A percentile compares a stretch with the other conserved stretches of the same genome.
phyloP scores from a whole-genome alignment of 306 rosid genomes.

The Prosopis cineraria region DNA sequence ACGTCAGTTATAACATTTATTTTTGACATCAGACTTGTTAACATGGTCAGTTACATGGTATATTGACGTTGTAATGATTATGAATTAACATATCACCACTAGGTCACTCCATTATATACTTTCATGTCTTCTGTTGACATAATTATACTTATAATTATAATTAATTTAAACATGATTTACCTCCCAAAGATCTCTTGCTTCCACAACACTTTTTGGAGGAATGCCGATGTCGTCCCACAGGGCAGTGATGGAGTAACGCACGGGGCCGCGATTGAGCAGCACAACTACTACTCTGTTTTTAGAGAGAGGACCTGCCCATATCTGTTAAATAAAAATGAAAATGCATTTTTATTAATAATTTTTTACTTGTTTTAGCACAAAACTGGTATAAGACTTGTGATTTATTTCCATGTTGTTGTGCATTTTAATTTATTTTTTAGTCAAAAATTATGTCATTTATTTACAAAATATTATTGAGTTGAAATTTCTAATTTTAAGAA shows the following conservation, averaged over 20 bases:
- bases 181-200: slow-evolving; percentile 96
- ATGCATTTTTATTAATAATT: neutral
- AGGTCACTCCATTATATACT: no score
- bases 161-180: no score
- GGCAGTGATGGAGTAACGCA: slow-evolving; percentile 46
- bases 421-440: no score
- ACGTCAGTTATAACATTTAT: no score
- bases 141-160: no score
- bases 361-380: neutral
- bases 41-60: no score
- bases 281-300: slow-evolving; percentile 68
- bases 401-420: neutral
- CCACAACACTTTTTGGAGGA: slow-evolving; percentile 56
- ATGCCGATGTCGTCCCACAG: slow-evolving; percentile 90
- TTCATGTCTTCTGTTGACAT: neutral
- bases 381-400: neutral
- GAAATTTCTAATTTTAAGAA: no score
- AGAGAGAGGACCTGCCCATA: slow-evolving; percentile 96
- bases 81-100: neutral
- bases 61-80: no score
- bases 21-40: no score
- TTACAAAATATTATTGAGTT: no score
- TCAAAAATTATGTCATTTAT: no score
- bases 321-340: slow-evolving; percentile 42
- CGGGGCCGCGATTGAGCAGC: slow-evolving; percentile 66